Conservation (phyloP, 129 eudicot species). For the Helichrysum umbraculigerum region DNA sequence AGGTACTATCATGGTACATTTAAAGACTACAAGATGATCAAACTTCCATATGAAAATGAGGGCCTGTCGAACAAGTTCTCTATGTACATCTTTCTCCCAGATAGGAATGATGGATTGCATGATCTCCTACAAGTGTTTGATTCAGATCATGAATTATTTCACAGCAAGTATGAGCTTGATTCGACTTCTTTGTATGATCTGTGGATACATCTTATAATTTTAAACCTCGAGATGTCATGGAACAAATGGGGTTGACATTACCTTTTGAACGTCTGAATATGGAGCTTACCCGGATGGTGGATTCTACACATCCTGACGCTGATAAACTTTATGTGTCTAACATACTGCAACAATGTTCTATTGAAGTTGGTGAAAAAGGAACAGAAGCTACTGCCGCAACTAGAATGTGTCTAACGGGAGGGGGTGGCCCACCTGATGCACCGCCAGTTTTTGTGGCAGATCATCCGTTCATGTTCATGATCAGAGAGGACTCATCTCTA, state of each 20-base stretch:
- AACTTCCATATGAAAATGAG: too few species aligned
- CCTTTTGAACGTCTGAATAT: not conserved
- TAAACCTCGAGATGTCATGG: not conserved
- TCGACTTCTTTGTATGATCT: not conserved
- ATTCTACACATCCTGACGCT: not conserved
- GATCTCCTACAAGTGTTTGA: not conserved
- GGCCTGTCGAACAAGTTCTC: too few species aligned
- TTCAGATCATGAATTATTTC: not conserved
- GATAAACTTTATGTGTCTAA: not conserved
- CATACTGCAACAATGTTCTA: not conserved
- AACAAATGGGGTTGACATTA: not conserved
- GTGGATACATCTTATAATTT: not conserved
- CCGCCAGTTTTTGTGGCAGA: not conserved
- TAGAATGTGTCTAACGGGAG: not conserved
- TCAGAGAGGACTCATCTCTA: not conserved
- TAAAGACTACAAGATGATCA: too few species aligned
- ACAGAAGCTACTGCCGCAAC: not conserved
- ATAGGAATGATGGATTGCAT: too few species aligned
- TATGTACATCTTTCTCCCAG: too few species aligned
- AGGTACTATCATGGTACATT: too few species aligned
- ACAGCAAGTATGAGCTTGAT: not conserved
- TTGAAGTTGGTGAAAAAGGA: not conserved
- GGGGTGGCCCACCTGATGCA: not conserved
- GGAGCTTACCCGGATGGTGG: not conserved
- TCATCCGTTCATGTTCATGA: constrained; percentile 2